These are phyloP conservation scores for Saccharum hybrid DNA, from an alignment of 202 grass and related monocot genomes.

Conservation along the genomic window DNA sequence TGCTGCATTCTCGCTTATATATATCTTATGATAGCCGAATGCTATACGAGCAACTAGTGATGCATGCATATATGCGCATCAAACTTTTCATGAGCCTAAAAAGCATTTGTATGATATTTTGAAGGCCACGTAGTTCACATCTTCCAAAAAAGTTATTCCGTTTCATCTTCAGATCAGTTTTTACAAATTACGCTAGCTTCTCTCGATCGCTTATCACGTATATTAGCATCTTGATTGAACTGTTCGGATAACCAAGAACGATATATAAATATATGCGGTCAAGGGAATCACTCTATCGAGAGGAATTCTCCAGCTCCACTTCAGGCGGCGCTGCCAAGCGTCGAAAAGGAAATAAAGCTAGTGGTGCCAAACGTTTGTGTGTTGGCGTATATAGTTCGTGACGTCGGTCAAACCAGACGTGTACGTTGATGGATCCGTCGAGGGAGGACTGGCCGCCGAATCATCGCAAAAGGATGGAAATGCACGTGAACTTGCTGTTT, in stretches of 20 bases:
- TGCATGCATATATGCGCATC: background rate
- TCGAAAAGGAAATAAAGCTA: constrained; percentile 49
- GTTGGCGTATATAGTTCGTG: background rate
- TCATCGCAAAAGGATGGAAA: background rate
- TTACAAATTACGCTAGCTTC: constrained; percentile 3
- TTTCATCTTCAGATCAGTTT: background rate
- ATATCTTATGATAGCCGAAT: constrained; percentile 23
- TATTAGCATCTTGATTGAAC: background rate
- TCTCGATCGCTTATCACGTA: background rate
- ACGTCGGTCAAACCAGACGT: background rate
- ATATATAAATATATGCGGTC: background rate
- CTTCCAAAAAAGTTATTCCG: background rate
- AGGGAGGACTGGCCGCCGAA: background rate
- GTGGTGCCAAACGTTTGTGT: background rate
- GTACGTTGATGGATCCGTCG: background rate
- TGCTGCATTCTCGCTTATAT: background rate
- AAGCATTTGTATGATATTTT: background rate
- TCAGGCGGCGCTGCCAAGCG: background rate
- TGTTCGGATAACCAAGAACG: constrained; percentile 21
- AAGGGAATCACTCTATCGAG: background rate
- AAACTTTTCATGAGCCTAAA: constrained; percentile 7
- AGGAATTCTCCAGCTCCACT: background rate
- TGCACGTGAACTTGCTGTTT: constrained; percentile 18
- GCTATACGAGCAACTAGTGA: background rate
- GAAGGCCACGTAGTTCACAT: background rate